Percentiles rank a stretch among this genome's conserved stretches.
Evolutionary conservation across 768 basidiomycete genomes (phyloP).

Genomic region (Cubamyces sp.): DNA sequence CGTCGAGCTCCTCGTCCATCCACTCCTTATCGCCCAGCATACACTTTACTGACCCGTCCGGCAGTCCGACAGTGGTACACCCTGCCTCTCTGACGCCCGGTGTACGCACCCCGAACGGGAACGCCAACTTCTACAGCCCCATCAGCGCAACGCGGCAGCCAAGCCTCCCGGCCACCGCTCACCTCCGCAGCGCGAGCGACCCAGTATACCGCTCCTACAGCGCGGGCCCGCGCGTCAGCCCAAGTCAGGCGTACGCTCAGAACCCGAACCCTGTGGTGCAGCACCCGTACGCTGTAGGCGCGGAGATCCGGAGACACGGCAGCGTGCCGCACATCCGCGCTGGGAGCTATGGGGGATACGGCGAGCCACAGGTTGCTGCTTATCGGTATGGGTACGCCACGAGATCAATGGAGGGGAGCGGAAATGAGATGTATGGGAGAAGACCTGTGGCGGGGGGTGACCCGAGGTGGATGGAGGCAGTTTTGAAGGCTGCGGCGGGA

Average conservation of each 20-base stretch:
- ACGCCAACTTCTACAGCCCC: background rate
- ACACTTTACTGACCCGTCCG: conserved; percentile 22
- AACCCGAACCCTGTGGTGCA: conserved; percentile 16
- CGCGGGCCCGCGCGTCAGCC: conserved; percentile 19
- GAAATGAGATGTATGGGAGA: conserved; percentile 3
- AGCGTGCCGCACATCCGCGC: conserved; percentile 23
- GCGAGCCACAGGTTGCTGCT: too few species aligned
- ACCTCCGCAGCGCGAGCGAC: conserved; percentile 25
- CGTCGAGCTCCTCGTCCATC: conserved; percentile 28
- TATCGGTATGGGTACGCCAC: too few species aligned
- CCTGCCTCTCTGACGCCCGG: conserved; percentile 3
- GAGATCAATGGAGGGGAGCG: background rate
- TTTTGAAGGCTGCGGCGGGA: conserved; percentile 12
- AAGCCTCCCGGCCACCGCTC: conserved; percentile 22
- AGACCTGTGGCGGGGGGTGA: background rate
- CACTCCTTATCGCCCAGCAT: conserved; percentile 32
- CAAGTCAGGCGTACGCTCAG: background rate
- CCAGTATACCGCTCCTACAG: conserved; percentile 26
- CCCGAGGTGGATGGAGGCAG: conserved; percentile 21
- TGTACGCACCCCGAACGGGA: background rate
- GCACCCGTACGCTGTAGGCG: conserved; percentile 24
- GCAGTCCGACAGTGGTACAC: background rate
- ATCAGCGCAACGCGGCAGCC: background rate
- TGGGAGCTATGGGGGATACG: background rate
- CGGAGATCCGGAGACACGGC: conserved; percentile 29